phyloP scores from a whole-genome alignment of 2,329 filamentous ascomycete genomes.

The Chaetomiaceae sp. region DNA sequence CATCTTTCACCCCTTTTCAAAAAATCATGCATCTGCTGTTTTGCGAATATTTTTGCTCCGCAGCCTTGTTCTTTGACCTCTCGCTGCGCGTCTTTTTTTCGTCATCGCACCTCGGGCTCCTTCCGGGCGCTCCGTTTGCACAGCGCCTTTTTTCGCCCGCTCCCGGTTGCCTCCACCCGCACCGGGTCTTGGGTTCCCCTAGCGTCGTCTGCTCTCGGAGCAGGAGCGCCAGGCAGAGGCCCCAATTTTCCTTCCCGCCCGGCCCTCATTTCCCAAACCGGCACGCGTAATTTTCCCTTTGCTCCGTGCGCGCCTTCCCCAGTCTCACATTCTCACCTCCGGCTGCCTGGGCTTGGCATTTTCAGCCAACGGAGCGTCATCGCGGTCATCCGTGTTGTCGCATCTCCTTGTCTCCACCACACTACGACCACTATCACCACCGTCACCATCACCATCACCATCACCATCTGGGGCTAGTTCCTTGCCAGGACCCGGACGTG shows the following conservation, averaged over 20 bases:
- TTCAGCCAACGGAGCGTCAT: too few species aligned
- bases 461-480: too few species aligned
- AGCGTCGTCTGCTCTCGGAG: constrained; percentile 15
- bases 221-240: constrained; percentile 18
- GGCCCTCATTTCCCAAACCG: constrained; percentile 24
- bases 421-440: too few species aligned
- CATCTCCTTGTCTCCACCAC: too few species aligned
- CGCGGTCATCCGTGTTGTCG: too few species aligned
- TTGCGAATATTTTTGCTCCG: too few species aligned
- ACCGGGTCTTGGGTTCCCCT: constrained; percentile 18
- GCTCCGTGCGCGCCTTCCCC: constrained; percentile 22
- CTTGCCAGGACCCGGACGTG: too few species aligned
- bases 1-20: too few species aligned
- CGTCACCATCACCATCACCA: too few species aligned
- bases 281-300: constrained; percentile 17
- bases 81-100: too few species aligned
- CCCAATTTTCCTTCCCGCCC: constrained; percentile 26
- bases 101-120: neutral
- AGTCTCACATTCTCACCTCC: constrained; percentile 17
- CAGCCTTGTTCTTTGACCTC: too few species aligned
- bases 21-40: too few species aligned
- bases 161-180: constrained; percentile 17
- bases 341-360: constrained; percentile 15
- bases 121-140: constrained; percentile 14
- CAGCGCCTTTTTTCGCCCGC: constrained; percentile 11